Evolutionary conservation across 129 eudicot species (phyloP), one percentile per base, ranked within the genome.

Genomic region (Chrysanthemum seticuspe): DNA sequence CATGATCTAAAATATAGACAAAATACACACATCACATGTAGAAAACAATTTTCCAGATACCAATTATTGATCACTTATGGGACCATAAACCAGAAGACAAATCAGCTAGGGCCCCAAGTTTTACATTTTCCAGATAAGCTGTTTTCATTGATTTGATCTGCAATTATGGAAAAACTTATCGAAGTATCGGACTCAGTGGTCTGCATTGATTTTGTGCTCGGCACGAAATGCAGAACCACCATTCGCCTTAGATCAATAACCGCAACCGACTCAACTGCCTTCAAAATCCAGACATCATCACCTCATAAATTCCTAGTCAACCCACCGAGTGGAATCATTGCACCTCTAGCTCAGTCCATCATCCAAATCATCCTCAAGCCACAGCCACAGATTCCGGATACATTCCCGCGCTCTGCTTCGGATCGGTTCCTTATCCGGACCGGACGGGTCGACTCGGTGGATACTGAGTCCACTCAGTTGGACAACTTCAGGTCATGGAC

Each of bases 321-420:
- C 44, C 96, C 90, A 48, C 87, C 93, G 48, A 75, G 36, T 60
- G 93, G 96, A 67, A 82, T 87, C 81, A 80, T 90, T 67, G 72
- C 88, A 7, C 96, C 96, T 5, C 65, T 90, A n/a, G 71, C 89
- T 65, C 75, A 87, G 67, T n/a, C 88, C 77, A 62, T 93, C 56
- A 63, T 90, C 76, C 96, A 90, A 44, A 71, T 90, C 77, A 82
- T 90, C 78, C 90, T 90, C 77, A 85, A 76, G 44, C 96, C 96
- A 10, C 96, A 87, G 57, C 73, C 90, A 16, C 87, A 85, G 12
- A 65, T 83, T 31, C 96, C 96, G 18, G n/a, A 83, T 0, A 6
- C 83, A 31, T 87, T 85, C 73, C 96, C 93, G 21, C 82, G 88
- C 52, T 90, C 85, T 13, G 77, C 85, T 60, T 62, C 88, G 25